Evolutionary conservation across 2,329 filamentous ascomycete genomes (phyloP).

Genomic region (Fusarium nygamai): DNA sequence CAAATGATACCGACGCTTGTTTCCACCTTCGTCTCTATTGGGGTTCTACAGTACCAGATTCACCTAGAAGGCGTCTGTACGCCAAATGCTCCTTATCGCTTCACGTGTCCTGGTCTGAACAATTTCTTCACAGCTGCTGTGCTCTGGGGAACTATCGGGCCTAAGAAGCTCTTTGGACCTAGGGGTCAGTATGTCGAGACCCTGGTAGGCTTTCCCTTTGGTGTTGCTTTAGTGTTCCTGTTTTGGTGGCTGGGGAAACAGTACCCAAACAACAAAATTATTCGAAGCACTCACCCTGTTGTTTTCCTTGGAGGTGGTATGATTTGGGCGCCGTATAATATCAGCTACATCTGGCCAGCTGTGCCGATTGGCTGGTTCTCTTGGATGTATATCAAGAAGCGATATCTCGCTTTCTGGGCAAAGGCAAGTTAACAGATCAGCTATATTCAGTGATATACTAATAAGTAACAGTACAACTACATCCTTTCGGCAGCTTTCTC

Average conservation of each 20-base stretch:
- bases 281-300: constrained; percentile 56
- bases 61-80: constrained; percentile 52
- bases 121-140: constrained; percentile 54
- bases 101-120: constrained; percentile 52
- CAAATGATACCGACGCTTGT: constrained; percentile 50
- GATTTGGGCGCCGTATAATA: constrained; percentile 57
- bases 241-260: constrained; percentile 50
- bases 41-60: constrained; percentile 51
- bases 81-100: constrained; percentile 47
- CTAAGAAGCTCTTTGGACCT: constrained; percentile 50
- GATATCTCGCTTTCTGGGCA: constrained; percentile 60
- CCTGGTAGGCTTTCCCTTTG: constrained; percentile 53
- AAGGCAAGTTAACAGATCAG: constrained; percentile 45
- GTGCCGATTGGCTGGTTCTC: constrained; percentile 59
- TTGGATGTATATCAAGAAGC: constrained; percentile 58
- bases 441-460: background rate
- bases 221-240: constrained; percentile 48
- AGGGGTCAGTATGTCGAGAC: constrained; percentile 50
- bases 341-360: constrained; percentile 57
- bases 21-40: constrained; percentile 49
- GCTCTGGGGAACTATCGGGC: constrained; percentile 54
- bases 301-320: constrained; percentile 53
- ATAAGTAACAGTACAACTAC: constrained; percentile 54
- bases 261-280: constrained; percentile 44
- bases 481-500: constrained; percentile 59